phyloP scores from a whole-genome alignment of 768 basidiomycete genomes.

The Xerocomellus amylosporus region DNA sequence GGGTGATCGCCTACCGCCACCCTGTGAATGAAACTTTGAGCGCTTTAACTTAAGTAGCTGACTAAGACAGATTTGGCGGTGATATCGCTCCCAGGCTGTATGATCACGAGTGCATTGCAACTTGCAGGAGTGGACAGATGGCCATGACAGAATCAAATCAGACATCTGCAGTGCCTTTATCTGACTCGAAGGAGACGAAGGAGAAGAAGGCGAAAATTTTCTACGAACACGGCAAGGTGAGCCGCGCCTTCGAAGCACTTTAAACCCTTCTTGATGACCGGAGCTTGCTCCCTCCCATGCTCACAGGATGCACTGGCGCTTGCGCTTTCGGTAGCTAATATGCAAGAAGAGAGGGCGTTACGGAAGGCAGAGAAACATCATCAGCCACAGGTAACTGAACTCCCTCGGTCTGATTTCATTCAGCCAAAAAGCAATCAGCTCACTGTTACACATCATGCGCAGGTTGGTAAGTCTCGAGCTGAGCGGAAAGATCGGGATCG shows the following conservation, averaged over 20 bases:
- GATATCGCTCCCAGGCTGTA: conserved; percentile 13
- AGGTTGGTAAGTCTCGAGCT: conserved; percentile 30
- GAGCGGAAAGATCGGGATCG: conserved; percentile 27
- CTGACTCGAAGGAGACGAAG: conserved; percentile 27
- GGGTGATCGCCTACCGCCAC: conserved; percentile 21
- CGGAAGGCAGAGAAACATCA: conserved; percentile 41
- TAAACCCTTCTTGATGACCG: conserved; percentile 19
- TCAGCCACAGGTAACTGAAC: conserved; percentile 36
- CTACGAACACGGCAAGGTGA: conserved; percentile 34
- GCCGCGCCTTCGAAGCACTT: conserved; percentile 14
- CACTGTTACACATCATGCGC: conserved; percentile 11
- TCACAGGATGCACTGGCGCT: conserved; percentile 46
- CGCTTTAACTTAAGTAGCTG: conserved; percentile 8
- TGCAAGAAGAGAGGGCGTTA: conserved; percentile 44
- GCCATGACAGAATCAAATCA: conserved; percentile 30
- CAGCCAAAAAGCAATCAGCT: conserved; percentile 18
- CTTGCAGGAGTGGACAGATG: conserved; percentile 6
- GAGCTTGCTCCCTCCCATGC: conserved; percentile 14
- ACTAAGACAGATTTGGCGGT: conserved; percentile 16
- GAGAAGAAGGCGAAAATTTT: conserved; percentile 29
- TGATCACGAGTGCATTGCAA: conserved; percentile 14
- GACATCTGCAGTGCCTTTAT: conserved; percentile 18
- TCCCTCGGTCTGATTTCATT: conserved; percentile 7
- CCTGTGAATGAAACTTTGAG: conserved; percentile 10
- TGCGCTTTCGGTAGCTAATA: conserved; percentile 45